Evolutionary conservation across 805 yeast species (phyloP).

Genomic region (Pichia manshurica): DNA sequence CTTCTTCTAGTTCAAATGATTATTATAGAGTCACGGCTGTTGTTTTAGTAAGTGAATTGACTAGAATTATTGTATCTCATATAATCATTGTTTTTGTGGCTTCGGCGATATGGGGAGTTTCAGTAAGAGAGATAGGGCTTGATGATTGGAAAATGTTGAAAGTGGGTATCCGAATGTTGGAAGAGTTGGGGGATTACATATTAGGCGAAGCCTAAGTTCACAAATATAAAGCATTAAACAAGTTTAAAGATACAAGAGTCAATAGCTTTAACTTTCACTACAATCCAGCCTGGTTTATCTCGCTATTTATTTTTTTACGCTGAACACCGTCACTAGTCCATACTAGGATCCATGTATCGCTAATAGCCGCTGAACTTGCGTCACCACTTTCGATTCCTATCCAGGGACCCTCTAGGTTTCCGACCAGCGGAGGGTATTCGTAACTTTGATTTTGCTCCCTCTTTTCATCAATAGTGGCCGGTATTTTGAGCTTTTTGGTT

Average conservation of each 20-base stretch:
- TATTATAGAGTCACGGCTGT: conserved; percentile 27
- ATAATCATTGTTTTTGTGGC: conserved; percentile 21
- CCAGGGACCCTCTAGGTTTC: conserved; percentile 80
- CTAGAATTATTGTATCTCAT: conserved; percentile 20
- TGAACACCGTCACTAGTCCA: conserved; percentile 36
- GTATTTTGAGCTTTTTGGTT: conserved; percentile 18
- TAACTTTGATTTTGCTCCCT: conserved; percentile 69
- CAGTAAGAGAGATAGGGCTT: conserved; percentile 16
- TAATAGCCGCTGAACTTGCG: conserved; percentile 18
- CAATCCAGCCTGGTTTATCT: not conserved
- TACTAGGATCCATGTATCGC: conserved; percentile 28
- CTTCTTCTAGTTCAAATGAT: conserved; percentile 13
- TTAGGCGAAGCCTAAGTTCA: conserved; percentile 4
- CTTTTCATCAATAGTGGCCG: conserved; percentile 65
- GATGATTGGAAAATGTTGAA: conserved; percentile 27
- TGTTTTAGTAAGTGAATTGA: conserved; percentile 22
- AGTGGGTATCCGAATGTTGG: conserved; percentile 17
- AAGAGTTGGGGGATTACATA: conserved; percentile 18
- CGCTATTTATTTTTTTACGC: conserved; percentile 3
- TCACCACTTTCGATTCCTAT: conserved; percentile 59
- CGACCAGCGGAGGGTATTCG: conserved; percentile 68
- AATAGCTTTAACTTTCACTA: too few species aligned
- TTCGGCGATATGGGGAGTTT: conserved; percentile 17
- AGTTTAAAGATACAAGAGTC: too few species aligned
- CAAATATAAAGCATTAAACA: too few species aligned